phyloP scores from a whole-genome alignment of 176 grass and related monocot genomes.

The Oryza punctata region DNA sequence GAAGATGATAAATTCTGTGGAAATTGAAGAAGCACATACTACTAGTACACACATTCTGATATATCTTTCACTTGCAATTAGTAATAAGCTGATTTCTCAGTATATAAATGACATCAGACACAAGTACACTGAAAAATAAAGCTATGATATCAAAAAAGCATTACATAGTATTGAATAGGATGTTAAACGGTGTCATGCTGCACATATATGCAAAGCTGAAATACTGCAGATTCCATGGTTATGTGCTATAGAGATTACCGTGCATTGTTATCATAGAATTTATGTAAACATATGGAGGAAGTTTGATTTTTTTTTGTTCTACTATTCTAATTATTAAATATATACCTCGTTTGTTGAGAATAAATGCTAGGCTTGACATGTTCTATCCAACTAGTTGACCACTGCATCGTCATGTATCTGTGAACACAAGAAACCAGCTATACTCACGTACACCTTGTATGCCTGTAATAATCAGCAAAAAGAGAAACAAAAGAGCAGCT shows the following conservation, averaged over 20 bases:
- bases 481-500: background rate
- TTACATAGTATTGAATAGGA: background rate
- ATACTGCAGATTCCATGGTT: background rate
- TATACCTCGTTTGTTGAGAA: background rate
- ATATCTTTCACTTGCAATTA: background rate
- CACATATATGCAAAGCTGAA: background rate
- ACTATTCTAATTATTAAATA: background rate
- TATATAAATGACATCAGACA: background rate
- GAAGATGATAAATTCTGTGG: background rate
- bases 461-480: slow-evolving; percentile 25
- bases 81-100: background rate
- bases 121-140: background rate
- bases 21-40: background rate
- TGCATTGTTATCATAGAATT: background rate
- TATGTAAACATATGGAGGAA: background rate
- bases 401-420: background rate
- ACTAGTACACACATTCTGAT: background rate
- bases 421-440: background rate
- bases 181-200: background rate
- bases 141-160: background rate
- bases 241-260: background rate
- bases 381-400: background rate
- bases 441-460: no score
- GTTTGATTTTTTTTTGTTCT: background rate
- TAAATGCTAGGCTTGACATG: background rate